Evolutionary conservation across 129 eudicot genomes (phyloP).

Genomic region (Heracleum sosnowskyi): DNA sequence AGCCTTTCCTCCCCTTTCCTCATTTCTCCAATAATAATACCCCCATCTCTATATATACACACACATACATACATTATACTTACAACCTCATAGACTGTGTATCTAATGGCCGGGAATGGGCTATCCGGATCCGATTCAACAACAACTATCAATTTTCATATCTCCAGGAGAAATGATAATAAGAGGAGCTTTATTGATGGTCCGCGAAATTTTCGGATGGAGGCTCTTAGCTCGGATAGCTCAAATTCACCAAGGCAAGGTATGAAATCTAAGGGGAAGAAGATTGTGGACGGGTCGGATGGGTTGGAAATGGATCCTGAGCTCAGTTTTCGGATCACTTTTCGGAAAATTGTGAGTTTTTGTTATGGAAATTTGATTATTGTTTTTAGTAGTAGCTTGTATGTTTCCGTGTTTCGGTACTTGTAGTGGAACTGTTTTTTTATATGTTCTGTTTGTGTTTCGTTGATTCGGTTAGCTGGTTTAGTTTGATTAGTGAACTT

Average conservation of each 20-base stretch:
- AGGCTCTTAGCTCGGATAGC: slow-evolving; percentile 44
- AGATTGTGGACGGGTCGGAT: slow-evolving; percentile 25
- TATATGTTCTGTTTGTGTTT: background rate
- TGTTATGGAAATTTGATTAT: no score
- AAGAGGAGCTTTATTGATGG: slow-evolving; percentile 24
- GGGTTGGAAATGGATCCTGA: slow-evolving; percentile 60
- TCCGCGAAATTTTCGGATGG: slow-evolving; percentile 48
- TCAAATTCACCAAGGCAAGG: slow-evolving; percentile 11
- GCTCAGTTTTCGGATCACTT: slow-evolving; percentile 44
- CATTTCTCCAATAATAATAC: background rate
- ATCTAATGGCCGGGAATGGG: background rate
- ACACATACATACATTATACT: background rate
- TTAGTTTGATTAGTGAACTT: background rate
- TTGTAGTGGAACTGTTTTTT: background rate
- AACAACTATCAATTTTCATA: slow-evolving; percentile 59
- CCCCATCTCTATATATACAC: background rate
- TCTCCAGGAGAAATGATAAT: slow-evolving; percentile 43
- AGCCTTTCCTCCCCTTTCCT: background rate
- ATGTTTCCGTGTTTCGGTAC: background rate
- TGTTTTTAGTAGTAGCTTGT: background rate
- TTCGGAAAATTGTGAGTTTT: slow-evolving; percentile 67
- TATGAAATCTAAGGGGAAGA: slow-evolving; percentile 29
- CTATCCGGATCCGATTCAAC: slow-evolving; percentile 3
- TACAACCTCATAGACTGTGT: background rate
- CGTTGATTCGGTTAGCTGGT: background rate